These are phyloP conservation scores for Chrysoporthe austroafricana DNA, from an alignment of 2,329 filamentous ascomycete genomes.

Conservation along the genomic window DNA sequence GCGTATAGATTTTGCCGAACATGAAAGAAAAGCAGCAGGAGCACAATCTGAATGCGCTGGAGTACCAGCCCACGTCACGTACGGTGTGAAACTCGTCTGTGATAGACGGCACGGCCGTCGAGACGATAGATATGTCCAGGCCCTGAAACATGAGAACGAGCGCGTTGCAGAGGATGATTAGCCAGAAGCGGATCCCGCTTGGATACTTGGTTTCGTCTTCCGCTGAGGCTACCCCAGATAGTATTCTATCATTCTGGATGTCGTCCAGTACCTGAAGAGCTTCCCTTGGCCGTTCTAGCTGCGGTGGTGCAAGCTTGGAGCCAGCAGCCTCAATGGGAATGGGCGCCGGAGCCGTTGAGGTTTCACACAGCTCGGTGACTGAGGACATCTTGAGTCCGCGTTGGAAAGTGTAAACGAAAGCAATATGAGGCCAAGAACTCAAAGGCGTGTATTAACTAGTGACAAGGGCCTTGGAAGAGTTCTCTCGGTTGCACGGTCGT, in stretches of 20 bases:
- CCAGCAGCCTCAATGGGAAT: background rate
- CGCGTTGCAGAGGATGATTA: conserved; percentile 20
- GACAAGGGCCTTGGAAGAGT: background rate
- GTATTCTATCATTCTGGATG: background rate
- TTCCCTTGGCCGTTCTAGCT: conserved; percentile 12
- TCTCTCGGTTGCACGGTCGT: background rate
- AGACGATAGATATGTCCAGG: conserved; percentile 23
- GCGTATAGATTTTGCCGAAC: conserved; percentile 24
- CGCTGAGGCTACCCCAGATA: background rate
- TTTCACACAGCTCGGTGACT: background rate
- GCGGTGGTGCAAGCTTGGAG: background rate
- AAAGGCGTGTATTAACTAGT: background rate
- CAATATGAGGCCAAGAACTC: background rate
- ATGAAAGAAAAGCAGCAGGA: conserved; percentile 28
- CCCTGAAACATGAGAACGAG: conserved; percentile 23
- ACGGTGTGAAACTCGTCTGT: conserved; percentile 28
- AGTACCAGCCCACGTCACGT: conserved; percentile 28
- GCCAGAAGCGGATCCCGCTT: conserved; percentile 24
- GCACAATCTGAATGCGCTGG: conserved; percentile 23
- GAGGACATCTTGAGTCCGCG: background rate
- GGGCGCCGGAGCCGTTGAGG: background rate
- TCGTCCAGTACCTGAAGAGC: conserved; percentile 1
- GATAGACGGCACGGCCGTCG: conserved; percentile 26
- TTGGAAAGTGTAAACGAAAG: background rate
- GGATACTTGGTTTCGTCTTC: conserved; percentile 25